Evolutionary conservation across 2,329 filamentous ascomycete genomes (phyloP).

Genomic region (Pyrenochaeta sp.): DNA sequence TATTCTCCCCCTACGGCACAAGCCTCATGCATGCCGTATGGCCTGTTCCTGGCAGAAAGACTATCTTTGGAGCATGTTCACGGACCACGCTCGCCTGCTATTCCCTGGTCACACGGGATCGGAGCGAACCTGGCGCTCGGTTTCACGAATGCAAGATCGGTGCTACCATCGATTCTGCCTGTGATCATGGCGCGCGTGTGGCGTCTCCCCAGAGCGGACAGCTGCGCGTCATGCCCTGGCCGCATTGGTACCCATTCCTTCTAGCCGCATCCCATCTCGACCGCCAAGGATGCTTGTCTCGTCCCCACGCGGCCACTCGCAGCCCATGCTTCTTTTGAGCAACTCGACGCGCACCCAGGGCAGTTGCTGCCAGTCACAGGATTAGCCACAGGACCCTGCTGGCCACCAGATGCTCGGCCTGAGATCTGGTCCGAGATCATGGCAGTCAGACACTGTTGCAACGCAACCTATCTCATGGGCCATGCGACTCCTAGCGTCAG

Average conservation of each 20-base stretch:
- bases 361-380: constrained; percentile 21
- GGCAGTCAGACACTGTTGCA: constrained; percentile 31
- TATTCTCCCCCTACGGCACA: not conserved
- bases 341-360: constrained; percentile 12
- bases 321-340: constrained; percentile 25
- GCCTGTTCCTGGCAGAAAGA: not conserved
- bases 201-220: constrained; percentile 37
- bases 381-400: constrained; percentile 13
- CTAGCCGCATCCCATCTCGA: constrained; percentile 22
- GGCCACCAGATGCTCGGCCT: no score
- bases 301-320: constrained; percentile 35
- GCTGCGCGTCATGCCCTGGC: constrained; percentile 42
- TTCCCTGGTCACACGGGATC: constrained; percentile 41
- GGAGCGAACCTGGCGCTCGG: constrained; percentile 43
- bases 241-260: constrained; percentile 24
- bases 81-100: constrained; percentile 23
- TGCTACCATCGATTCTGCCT: constrained; percentile 37
- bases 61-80: constrained; percentile 22
- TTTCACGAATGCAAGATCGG: constrained; percentile 49
- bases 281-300: constrained; percentile 37
- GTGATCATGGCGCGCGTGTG: constrained; percentile 41
- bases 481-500: constrained; percentile 17
- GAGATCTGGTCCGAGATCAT: constrained; percentile 22
- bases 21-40: not conserved
- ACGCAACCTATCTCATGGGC: constrained; percentile 15